phyloP scores from a whole-genome alignment of 495 filamentous ascomycete genomes.

The Aspergillus carlsbadensis region DNA sequence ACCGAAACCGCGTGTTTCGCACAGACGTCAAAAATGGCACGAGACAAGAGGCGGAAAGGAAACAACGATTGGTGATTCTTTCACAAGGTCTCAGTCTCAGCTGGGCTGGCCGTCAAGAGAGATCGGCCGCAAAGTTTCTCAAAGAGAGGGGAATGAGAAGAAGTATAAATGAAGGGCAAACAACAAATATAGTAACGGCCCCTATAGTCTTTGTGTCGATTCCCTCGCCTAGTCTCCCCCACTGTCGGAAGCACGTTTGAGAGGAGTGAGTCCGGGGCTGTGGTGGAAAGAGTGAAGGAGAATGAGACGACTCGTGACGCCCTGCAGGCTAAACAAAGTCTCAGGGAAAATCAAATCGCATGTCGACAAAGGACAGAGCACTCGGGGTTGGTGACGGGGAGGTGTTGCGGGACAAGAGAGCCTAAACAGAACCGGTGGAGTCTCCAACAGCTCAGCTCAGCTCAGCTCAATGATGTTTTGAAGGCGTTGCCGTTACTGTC shows the following conservation, averaged over 20 bases:
- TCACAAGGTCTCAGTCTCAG: slow-evolving; percentile 6
- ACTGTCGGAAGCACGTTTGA: not conserved
- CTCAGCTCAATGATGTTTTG: slow-evolving; percentile 24
- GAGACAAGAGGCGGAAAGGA: slow-evolving; percentile 24
- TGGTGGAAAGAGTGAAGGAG: slow-evolving; percentile 23
- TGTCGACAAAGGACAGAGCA: slow-evolving; percentile 18
- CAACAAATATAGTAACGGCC: slow-evolving; percentile 7
- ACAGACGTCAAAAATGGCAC: not conserved
- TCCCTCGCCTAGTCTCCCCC: slow-evolving; percentile 4
- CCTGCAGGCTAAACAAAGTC: slow-evolving; percentile 19
- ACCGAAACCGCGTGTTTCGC: not conserved
- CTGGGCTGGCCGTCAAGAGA: slow-evolving; percentile 14
- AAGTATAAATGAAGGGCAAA: slow-evolving; percentile 4
- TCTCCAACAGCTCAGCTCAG: slow-evolving; percentile 1
- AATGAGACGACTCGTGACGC: slow-evolving; percentile 25
- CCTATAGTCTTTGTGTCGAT: not conserved
- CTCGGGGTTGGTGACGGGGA: not conserved
- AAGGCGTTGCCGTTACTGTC: not conserved
- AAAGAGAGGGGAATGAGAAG: slow-evolving; percentile 6
- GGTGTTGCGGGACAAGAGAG: not conserved
- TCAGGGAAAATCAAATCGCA: slow-evolving; percentile 25
- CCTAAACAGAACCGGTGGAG: slow-evolving; percentile 7
- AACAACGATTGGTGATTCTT: slow-evolving; percentile 24
- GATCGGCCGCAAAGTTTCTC: slow-evolving; percentile 7
- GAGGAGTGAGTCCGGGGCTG: slow-evolving; percentile 13